These are phyloP conservation scores for Candida alai DNA, from an alignment of 805 yeast species.

Conservation along the genomic window DNA sequence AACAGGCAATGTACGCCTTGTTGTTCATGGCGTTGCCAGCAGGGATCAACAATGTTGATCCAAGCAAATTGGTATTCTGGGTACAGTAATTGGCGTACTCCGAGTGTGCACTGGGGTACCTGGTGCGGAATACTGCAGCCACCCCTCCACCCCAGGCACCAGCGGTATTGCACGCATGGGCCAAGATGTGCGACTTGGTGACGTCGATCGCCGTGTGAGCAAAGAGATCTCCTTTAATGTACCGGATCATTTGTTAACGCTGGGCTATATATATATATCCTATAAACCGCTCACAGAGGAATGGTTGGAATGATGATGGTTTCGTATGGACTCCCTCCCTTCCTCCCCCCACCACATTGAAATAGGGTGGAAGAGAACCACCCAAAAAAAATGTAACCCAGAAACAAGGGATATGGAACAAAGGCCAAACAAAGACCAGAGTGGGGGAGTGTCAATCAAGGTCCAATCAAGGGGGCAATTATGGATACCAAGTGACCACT, in stretches of 20 bases:
- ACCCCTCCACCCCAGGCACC: slow-evolving; percentile 89
- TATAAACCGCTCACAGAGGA: neutral
- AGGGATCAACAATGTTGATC: slow-evolving; percentile 49
- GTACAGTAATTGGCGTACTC: slow-evolving; percentile 45
- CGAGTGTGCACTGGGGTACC: slow-evolving; percentile 56
- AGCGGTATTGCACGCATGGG: slow-evolving; percentile 76
- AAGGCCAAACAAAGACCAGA: no score
- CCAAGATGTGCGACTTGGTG: slow-evolving; percentile 40
- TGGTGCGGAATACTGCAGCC: slow-evolving; percentile 52
- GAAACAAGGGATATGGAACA: no score
- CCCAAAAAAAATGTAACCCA: no score
- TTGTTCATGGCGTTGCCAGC: slow-evolving; percentile 30
- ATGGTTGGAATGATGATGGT: neutral
- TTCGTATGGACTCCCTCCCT: no score
- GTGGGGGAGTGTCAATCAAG: no score
- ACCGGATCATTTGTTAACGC: slow-evolving; percentile 30
- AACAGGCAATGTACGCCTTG: slow-evolving; percentile 50
- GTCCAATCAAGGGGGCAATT: no score
- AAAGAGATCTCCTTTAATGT: slow-evolving; percentile 59
- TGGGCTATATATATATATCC: neutral
- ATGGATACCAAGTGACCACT: neutral
- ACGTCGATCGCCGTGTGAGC: slow-evolving; percentile 25
- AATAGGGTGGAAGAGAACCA: no score
- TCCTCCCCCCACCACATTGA: no score
- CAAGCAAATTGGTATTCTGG: slow-evolving; percentile 39